These are phyloP conservation scores for Microascus cirrosus DNA, from an alignment of 2,329 filamentous ascomycete genomes.

Conservation along the genomic window DNA sequence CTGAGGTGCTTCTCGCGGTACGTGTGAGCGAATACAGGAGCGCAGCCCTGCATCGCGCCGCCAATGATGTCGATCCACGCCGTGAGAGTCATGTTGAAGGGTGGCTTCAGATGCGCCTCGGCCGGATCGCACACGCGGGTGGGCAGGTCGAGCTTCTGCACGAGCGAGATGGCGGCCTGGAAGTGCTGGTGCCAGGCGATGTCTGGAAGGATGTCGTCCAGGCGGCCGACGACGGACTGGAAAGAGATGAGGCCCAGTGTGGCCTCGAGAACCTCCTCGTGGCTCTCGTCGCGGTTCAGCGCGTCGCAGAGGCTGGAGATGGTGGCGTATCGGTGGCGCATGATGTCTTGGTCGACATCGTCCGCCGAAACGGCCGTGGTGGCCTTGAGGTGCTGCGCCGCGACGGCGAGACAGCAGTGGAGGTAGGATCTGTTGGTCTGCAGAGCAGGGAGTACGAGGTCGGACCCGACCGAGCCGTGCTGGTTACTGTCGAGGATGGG, in stretches of 20 bases:
- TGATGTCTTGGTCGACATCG: constrained; percentile 79
- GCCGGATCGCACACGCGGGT: constrained; percentile 50
- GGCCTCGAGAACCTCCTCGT: constrained; percentile 82
- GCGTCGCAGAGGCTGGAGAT: constrained; percentile 78
- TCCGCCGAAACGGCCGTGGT: constrained; percentile 45
- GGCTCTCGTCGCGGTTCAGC: constrained; percentile 68
- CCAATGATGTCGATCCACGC: constrained; percentile 97
- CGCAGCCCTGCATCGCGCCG: constrained; percentile 77
- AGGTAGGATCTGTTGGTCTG: constrained; percentile 89
- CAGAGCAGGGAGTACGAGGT: constrained; percentile 77
- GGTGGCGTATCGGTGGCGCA: constrained; percentile 81
- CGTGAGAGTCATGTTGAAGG: constrained; percentile 91
- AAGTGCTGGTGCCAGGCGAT: constrained; percentile 98
- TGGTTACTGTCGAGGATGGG: constrained; percentile 87
- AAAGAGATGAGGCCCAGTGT: constrained; percentile 94
- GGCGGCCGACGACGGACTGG: constrained; percentile 80
- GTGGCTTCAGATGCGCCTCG: constrained; percentile 43
- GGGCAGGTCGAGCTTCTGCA: constrained; percentile 74
- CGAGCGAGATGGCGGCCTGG: constrained; percentile 75
- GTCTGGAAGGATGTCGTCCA: constrained; percentile 75
- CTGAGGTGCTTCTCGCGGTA: constrained; percentile 91
- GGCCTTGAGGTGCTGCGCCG: constrained; percentile 84
- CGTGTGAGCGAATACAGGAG: constrained; percentile 84
- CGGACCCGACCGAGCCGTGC: constrained; percentile 67
- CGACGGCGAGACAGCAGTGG: constrained; percentile 89